Percentiles rank a stretch among this genome's conserved stretches.
These are phyloP conservation scores for Volvariella volvacea DNA, from an alignment of 1,284 basidiomycete genomes.

Conservation along the genomic window DNA sequence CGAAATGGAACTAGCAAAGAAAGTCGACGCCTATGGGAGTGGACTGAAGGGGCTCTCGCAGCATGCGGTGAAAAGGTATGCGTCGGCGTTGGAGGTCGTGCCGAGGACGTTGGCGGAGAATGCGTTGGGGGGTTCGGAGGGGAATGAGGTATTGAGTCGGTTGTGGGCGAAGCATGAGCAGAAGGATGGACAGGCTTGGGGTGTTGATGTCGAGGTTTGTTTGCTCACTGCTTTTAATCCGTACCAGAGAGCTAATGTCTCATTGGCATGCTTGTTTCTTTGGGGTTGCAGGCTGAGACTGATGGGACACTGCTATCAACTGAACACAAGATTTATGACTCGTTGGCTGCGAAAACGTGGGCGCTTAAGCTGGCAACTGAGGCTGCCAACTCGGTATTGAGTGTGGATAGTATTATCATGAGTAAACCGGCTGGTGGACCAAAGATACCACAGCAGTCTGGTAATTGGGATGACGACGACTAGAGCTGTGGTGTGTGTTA, in stretches of 20 bases:
- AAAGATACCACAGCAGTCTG: conserved; percentile 76
- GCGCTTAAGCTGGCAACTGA: conserved; percentile 87
- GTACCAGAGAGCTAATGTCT: neutral
- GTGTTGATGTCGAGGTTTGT: conserved; percentile 90
- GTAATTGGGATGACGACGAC: conserved; percentile 80
- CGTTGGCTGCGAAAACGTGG: conserved; percentile 86
- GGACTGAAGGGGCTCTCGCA: conserved; percentile 89
- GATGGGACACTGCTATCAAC: conserved; percentile 68
- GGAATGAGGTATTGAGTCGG: conserved; percentile 86
- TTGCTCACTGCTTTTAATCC: neutral
- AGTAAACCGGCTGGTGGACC: conserved; percentile 88
- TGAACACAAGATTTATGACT: conserved; percentile 71
- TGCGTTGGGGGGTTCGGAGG: conserved; percentile 83
- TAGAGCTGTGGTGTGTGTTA: too few relatives aligned
- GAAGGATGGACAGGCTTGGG: conserved; percentile 65
- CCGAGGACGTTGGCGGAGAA: conserved; percentile 96
- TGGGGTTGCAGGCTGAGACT: conserved; percentile 57
- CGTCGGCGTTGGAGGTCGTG: conserved; percentile 86
- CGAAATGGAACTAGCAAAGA: conserved; percentile 85
- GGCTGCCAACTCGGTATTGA: conserved; percentile 89
- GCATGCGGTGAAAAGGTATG: conserved; percentile 91
- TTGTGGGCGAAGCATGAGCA: conserved; percentile 88
- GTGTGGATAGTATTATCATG: conserved; percentile 98
- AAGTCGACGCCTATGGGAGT: conserved; percentile 83
- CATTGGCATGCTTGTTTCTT: conserved; percentile 4